phyloP scores from a whole-genome alignment of 345 rosid genomes.

The Clausena lansium region DNA sequence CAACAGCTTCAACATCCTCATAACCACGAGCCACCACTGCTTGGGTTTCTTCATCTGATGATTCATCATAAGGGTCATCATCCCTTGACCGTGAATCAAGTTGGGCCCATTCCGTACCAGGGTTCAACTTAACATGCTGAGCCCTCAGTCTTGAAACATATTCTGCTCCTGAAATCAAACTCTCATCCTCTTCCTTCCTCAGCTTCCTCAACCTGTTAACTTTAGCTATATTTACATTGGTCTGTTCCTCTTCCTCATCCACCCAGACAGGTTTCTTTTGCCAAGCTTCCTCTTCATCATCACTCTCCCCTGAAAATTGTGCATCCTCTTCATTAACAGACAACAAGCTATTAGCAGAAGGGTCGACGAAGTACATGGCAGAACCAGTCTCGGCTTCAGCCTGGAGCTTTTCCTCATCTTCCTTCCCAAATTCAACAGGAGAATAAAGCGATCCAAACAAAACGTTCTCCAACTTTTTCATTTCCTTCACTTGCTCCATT shows the following conservation, averaged over 20 bases:
- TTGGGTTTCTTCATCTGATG: constrained; percentile 51
- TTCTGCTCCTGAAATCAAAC: constrained; percentile 62
- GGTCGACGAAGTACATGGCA: constrained; percentile 60
- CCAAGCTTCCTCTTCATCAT: constrained; percentile 38
- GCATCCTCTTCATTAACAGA: constrained; percentile 41
- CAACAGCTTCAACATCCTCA: constrained; percentile 39
- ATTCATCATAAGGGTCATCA: constrained; percentile 30
- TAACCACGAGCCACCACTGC: constrained; percentile 29
- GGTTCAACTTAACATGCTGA: constrained; percentile 82
- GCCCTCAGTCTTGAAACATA: constrained; percentile 80
- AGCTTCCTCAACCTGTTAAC: constrained; percentile 86
- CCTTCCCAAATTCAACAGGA: constrained; percentile 73
- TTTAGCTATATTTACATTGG: constrained; percentile 50
- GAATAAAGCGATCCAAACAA: constrained; percentile 78
- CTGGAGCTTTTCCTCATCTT: constrained; percentile 23
- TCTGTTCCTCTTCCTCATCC: constrained; percentile 81
- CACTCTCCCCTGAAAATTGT: constrained; percentile 28
- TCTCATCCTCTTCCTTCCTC: constrained; percentile 78
- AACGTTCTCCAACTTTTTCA: constrained; percentile 67
- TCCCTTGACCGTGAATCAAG: constrained; percentile 31
- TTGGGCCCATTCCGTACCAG: constrained; percentile 87
- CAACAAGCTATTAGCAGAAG: constrained; percentile 32
- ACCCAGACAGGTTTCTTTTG: constrained; percentile 74
- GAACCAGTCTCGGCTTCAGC: constrained; percentile 34
- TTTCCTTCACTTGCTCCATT: constrained; percentile 54